Conservation (phyloP, 129 eudicot genomes). For the Tagetes patula region DNA sequence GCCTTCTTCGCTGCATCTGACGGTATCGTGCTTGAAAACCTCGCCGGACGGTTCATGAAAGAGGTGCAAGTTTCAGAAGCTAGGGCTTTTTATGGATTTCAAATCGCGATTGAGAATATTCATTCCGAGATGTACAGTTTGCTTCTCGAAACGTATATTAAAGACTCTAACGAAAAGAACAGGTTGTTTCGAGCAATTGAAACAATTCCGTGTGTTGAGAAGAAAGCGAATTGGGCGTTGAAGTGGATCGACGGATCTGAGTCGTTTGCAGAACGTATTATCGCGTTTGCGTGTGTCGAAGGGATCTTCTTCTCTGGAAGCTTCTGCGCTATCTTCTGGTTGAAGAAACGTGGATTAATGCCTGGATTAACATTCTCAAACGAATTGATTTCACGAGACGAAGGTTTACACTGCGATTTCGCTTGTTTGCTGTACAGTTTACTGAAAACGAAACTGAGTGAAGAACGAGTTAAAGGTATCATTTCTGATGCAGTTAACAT, state of each 20-base stretch:
- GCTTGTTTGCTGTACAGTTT: conserved; percentile 67
- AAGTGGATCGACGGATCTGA: conserved; percentile 82
- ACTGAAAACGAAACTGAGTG: conserved; percentile 54
- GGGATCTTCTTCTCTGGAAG: conserved; percentile 90
- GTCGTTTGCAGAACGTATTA: conserved; percentile 66
- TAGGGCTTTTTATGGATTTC: conserved; percentile 92
- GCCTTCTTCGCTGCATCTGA: conserved; percentile 95
- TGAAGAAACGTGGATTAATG: conserved; percentile 85
- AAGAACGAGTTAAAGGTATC: conserved; percentile 69
- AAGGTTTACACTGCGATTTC: conserved; percentile 85
- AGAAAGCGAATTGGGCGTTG: conserved; percentile 88
- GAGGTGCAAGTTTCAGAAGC: conserved; percentile 87
- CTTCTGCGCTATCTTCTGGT: conserved; percentile 87
- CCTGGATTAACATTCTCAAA: conserved; percentile 85
- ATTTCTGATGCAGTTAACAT: conserved; percentile 78
- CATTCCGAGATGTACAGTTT: conserved; percentile 95
- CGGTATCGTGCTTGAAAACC: conserved; percentile 78
- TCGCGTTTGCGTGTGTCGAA: conserved; percentile 94
- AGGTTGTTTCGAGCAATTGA: conserved; percentile 68
- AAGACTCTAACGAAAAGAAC: conserved; percentile 56
- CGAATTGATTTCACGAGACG: conserved; percentile 83
- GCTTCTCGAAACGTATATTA: conserved; percentile 63
- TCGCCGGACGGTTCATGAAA: conserved; percentile 69
- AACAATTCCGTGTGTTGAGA: conserved; percentile 66
- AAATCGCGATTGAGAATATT: conserved; percentile 87